Percentiles rank a stretch among this genome's conserved stretches.
phyloP scores from a whole-genome alignment of 1,284 basidiomycete genomes.

The Erythrobasidium hasegawianum region DNA sequence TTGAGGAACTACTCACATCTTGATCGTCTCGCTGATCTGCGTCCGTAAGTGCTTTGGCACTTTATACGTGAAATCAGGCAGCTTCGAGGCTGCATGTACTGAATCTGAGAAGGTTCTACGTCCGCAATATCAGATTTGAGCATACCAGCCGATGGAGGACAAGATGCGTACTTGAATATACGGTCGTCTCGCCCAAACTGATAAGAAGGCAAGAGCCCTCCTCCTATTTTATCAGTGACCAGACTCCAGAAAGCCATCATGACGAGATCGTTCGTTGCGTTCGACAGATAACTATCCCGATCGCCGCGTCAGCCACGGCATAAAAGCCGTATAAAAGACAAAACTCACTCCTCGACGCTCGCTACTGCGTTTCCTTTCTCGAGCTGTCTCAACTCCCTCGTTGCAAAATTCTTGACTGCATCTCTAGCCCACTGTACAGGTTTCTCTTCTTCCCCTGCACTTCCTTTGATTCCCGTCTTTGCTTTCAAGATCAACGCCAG shows the following conservation, averaged over 20 bases:
- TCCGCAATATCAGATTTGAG: background rate
- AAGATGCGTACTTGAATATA: constrained; percentile 29
- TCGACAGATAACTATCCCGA: constrained; percentile 33
- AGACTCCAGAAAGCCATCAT: constrained; percentile 41
- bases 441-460: constrained; percentile 26
- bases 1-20: constrained; percentile 4
- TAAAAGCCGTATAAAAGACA: background rate
- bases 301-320: background rate
- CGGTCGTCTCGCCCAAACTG: constrained; percentile 36
- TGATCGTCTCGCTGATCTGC: constrained; percentile 11
- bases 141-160: background rate
- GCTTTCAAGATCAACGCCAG: constrained; percentile 40
- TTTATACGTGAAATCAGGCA: constrained; percentile 14
- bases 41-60: constrained; percentile 8
- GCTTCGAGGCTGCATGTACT: background rate
- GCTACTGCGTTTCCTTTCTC: constrained; percentile 38
- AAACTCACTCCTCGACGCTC: constrained; percentile 40
- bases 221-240: constrained; percentile 37
- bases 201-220: constrained; percentile 39
- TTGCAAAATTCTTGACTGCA: constrained; percentile 40
- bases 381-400: constrained; percentile 36
- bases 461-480: too few relatives aligned
- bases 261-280: constrained; percentile 41
- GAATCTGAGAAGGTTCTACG: constrained; percentile 26
- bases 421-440: constrained; percentile 39